Evolutionary conservation across 495 filamentous ascomycete genomes (phyloP), one percentile per base, ranked within the genome.

Genomic region (Astrocystis sublimbata): DNA sequence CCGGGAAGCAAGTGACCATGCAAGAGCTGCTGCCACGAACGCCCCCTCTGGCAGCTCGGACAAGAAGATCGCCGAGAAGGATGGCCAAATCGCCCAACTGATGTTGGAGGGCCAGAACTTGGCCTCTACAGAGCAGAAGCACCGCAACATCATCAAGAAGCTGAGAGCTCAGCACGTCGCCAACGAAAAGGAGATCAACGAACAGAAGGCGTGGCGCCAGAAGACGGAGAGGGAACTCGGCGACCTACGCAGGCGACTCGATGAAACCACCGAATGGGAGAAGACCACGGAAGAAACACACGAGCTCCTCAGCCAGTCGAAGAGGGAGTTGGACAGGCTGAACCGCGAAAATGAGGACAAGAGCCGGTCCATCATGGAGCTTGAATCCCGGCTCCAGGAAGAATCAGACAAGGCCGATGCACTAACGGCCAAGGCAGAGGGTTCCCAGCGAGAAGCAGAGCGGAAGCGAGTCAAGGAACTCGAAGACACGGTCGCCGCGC

Each of bases 71-170:
- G 87, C 90, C 8, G 92, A 94, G 69, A 93, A 92, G 61, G 92
- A 97, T 62, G 91, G 93, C 65, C 89, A 91, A 65, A 94, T 97
- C 60, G 90, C 92, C 5, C 79, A 92, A 42, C 77, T 98, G 13
- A 88, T 98, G 75, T 88, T 96, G 68, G 94, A 98, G 75, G 94
- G 96, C 0, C 91, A 96, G 69, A 92, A 90, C 62, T 81, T 98
- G 10, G 90, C 89, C 3, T 90, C 88, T 66, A 88, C 86, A 15
- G 94, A 98, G 66, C 82, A 97, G 67, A 89, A 90, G 65, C 87
- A 94, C 63, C 81, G 92, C 41, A 87, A 85, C 13, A 87, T 87
- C 2, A 88, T 98, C 63, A 97, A 93, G 77, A 93, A 91, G 70
- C 74, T 98, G 49, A 84, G 92, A 12, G 68, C 73, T 2, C 87